Conservation (phyloP, 768 basidiomycete genomes). For the Naganishia randhawae region DNA sequence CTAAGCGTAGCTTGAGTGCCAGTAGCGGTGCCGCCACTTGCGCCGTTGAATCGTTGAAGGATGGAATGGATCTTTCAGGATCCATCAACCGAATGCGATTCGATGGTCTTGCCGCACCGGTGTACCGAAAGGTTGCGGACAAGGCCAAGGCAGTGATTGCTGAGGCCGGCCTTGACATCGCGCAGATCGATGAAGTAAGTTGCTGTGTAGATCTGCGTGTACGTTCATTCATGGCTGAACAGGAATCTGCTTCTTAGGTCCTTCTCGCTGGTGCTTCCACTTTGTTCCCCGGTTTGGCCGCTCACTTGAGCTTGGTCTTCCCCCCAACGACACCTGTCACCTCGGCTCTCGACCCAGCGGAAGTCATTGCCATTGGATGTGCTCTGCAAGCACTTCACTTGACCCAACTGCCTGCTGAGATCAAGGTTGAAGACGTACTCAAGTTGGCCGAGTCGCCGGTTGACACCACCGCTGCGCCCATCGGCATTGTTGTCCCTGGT, state of each 20-base stretch:
- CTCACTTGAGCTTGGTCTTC: slow-evolving; percentile 50
- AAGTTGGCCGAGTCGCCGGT: slow-evolving; percentile 30
- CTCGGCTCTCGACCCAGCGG: slow-evolving; percentile 51
- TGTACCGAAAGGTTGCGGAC: slow-evolving; percentile 50
- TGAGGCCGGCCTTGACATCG: slow-evolving; percentile 49
- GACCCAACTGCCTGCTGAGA: slow-evolving; percentile 39
- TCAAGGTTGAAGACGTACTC: slow-evolving; percentile 46
- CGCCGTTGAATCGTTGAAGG: slow-evolving; percentile 80
- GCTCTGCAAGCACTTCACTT: slow-evolving; percentile 52
- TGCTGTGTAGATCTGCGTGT: not conserved
- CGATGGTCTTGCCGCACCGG: slow-evolving; percentile 51
- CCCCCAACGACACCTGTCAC: slow-evolving; percentile 51
- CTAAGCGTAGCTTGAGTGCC: slow-evolving; percentile 86
- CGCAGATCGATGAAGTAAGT: slow-evolving; percentile 52
- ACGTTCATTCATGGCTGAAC: not conserved
- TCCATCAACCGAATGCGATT: slow-evolving; percentile 56
- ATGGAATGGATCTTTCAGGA: slow-evolving; percentile 83
- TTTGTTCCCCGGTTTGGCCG: slow-evolving; percentile 52
- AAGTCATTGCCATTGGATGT: slow-evolving; percentile 54
- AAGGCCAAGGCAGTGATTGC: slow-evolving; percentile 49
- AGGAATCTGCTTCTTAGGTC: slow-evolving; percentile 34
- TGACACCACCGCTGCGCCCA: slow-evolving; percentile 43
- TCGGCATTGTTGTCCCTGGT: slow-evolving; percentile 52
- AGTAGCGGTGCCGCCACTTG: slow-evolving; percentile 81
- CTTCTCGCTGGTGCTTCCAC: slow-evolving; percentile 54